Conservation (phyloP, 768 basidiomycete genomes). For the Lactifluus echinatus region DNA sequence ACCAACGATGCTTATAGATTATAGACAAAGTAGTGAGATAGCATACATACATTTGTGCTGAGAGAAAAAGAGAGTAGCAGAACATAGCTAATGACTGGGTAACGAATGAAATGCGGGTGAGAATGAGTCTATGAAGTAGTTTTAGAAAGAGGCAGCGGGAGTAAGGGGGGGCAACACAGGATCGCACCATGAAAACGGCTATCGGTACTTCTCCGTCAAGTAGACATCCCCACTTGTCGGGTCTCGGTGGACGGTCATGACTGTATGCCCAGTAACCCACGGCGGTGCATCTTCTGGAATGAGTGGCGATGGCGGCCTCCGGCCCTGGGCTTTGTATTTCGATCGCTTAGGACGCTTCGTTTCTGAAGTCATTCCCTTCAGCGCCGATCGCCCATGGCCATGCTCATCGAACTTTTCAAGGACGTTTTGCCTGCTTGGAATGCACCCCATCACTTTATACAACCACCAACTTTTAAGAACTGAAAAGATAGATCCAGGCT, state of each 20-base stretch:
- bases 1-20: background rate
- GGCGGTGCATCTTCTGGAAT: conserved; percentile 13
- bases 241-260: conserved; percentile 8
- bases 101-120: background rate
- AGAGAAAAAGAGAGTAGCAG: background rate
- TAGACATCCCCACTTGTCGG: background rate
- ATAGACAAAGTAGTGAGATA: background rate
- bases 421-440: conserved; percentile 32
- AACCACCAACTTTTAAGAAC: background rate
- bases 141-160: background rate
- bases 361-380: background rate
- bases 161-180: background rate
- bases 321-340: conserved; percentile 6
- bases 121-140: background rate
- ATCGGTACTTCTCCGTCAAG: conserved; percentile 10
- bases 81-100: background rate
- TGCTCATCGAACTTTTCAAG: conserved; percentile 6
- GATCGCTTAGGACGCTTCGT: background rate
- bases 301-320: conserved; percentile 2
- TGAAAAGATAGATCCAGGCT: background rate
- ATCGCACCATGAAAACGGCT: background rate
- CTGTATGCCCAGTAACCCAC: conserved; percentile 14
- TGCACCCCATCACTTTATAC: conserved; percentile 32
- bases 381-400: background rate
- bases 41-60: background rate